A percentile compares a stretch with the other conserved stretches of the same genome.
Evolutionary conservation across 2,329 filamentous ascomycete genomes (phyloP).

Genomic region (Fusarium pseudocircinatum): DNA sequence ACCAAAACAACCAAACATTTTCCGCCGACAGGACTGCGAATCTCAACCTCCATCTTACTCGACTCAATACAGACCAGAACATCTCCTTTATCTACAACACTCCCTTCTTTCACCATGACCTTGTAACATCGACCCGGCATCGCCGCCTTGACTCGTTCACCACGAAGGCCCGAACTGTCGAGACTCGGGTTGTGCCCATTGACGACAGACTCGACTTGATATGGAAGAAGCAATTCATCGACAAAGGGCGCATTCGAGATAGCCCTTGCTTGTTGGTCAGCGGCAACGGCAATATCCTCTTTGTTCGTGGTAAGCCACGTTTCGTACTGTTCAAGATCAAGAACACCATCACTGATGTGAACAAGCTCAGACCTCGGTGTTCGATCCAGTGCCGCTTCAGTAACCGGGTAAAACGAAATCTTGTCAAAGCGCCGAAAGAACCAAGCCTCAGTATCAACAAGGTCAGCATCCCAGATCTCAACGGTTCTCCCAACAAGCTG

Average conservation of each 20-base stretch:
- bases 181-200: background rate
- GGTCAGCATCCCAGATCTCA: constrained; percentile 46
- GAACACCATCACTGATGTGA: constrained; percentile 36
- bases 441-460: constrained; percentile 33
- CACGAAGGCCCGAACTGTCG: constrained; percentile 3
- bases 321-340: constrained; percentile 47
- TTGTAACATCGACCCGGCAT: constrained; percentile 50
- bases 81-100: constrained; percentile 43
- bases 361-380: constrained; percentile 40
- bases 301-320: constrained; percentile 45
- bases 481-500: constrained; percentile 50
- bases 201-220: constrained; percentile 20
- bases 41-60: constrained; percentile 53
- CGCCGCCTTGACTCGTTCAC: constrained; percentile 44
- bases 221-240: constrained; percentile 44
- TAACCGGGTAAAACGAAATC: constrained; percentile 46
- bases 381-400: constrained; percentile 43
- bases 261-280: constrained; percentile 34
- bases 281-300: constrained; percentile 37
- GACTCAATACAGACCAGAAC: constrained; percentile 48
- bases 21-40: constrained; percentile 44
- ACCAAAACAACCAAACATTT: constrained; percentile 42
- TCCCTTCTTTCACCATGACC: constrained; percentile 41
- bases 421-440: constrained; percentile 48
- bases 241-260: constrained; percentile 44